A percentile compares a stretch with the other conserved stretches of the same genome.
Conservation (phyloP, 805 yeast genomes). For the Candida takata region DNA sequence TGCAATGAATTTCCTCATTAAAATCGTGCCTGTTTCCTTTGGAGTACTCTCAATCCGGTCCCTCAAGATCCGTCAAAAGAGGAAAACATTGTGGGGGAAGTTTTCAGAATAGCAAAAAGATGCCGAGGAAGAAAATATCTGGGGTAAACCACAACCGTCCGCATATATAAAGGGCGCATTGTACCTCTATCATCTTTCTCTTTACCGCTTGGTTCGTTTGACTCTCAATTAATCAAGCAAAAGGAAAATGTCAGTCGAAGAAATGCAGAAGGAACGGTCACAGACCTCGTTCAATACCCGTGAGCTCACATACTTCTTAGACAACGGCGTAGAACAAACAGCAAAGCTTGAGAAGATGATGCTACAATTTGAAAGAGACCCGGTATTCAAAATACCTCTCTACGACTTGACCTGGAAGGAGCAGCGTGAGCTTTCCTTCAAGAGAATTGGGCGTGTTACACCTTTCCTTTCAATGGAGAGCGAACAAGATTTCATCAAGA, state of each 20-base stretch:
- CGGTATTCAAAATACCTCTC: conserved; percentile 44
- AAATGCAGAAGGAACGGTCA: conserved; percentile 34
- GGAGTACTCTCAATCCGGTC: too few relatives aligned
- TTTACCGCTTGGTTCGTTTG: background rate
- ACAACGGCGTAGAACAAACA: conserved; percentile 39
- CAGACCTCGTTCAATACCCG: conserved; percentile 34
- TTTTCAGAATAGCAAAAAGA: background rate
- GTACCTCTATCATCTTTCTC: background rate
- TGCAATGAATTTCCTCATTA: background rate
- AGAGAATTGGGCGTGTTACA: conserved; percentile 39
- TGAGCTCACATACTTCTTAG: conserved; percentile 46
- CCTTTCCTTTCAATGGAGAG: conserved; percentile 43
- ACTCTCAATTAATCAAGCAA: background rate
- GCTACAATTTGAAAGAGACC: conserved; percentile 61
- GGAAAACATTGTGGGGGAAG: background rate
- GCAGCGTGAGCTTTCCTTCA: conserved; percentile 52
- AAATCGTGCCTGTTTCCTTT: background rate
- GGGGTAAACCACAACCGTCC: background rate
- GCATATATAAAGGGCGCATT: background rate
- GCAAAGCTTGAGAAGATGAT: conserved; percentile 37
- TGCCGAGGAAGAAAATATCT: background rate
- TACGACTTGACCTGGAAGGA: conserved; percentile 47
- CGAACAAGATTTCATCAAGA: conserved; percentile 38
- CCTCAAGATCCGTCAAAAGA: too few relatives aligned
- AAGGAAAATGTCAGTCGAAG: conserved; percentile 12